Evolutionary conservation across 306 rosid genomes (phyloP).

Genomic region (Begonia peltatifolia): DNA sequence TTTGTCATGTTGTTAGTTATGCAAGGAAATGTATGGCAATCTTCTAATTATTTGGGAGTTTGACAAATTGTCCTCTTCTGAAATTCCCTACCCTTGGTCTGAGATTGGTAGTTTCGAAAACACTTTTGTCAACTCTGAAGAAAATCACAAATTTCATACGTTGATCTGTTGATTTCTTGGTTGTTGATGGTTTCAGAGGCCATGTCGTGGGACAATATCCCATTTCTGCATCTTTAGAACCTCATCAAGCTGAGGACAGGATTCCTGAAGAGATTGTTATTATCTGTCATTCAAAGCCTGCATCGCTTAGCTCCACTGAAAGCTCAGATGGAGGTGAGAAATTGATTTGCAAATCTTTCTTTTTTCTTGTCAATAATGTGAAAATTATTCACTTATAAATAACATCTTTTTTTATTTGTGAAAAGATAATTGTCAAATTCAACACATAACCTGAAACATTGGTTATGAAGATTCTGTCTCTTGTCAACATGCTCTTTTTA

Average conservation of each 20-base stretch:
- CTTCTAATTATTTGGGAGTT: no score
- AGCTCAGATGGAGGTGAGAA: slow-evolving; percentile 28
- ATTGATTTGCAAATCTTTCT: neutral
- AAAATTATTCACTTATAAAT: neutral
- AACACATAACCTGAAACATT: no score
- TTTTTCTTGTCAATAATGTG: neutral
- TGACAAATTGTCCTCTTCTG: no score
- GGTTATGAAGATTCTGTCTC: no score
- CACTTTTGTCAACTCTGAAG: no score
- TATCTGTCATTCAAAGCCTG: slow-evolving; percentile 18
- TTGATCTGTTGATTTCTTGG: no score
- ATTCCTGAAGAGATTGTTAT: slow-evolving; percentile 22
- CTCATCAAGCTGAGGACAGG: slow-evolving; percentile 44
- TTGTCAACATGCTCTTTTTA: neutral
- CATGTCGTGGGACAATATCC: slow-evolving; percentile 19
- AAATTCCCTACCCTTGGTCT: no score
- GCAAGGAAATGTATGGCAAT: no score
- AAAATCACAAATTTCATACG: no score
- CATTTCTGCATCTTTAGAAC: slow-evolving; percentile 39
- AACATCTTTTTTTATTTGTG: slow-evolving; percentile 9
- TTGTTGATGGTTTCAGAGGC: no score
- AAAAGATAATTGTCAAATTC: slow-evolving; percentile 17
- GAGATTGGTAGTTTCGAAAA: no score
- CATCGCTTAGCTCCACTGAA: slow-evolving; percentile 25
- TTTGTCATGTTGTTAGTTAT: no score